Evolutionary conservation across 2,329 filamentous ascomycete genomes (phyloP).

Genomic region (Colletotrichum sp.): DNA sequence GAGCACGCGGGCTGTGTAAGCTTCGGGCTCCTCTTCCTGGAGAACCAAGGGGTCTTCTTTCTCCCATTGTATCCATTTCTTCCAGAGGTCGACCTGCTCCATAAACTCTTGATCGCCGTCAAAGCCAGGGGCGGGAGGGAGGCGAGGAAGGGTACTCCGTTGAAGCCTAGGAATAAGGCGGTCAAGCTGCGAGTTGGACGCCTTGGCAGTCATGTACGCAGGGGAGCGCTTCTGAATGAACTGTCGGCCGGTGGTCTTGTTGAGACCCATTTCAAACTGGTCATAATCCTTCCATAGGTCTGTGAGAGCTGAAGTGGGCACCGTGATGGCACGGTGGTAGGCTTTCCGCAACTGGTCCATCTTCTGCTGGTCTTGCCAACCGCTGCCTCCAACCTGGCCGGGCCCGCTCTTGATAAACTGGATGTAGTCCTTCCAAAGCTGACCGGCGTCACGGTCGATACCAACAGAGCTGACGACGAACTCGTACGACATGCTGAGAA

Average conservation of each 20-base stretch:
- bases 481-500: conserved; percentile 87
- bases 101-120: conserved; percentile 85
- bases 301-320: conserved; percentile 85
- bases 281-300: conserved; percentile 97
- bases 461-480: conserved; percentile 91
- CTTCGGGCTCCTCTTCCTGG: conserved; percentile 77
- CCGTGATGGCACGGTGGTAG: conserved; percentile 87
- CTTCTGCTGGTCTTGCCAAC: conserved; percentile 98
- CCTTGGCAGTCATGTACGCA: conserved; percentile 94
- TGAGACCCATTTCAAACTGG: conserved; percentile 90
- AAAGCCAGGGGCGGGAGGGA: conserved; percentile 85
- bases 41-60: conserved; percentile 90
- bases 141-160: conserved; percentile 77
- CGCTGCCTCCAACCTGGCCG: conserved; percentile 81
- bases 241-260: conserved; percentile 93
- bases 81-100: conserved; percentile 88
- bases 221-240: conserved; percentile 93
- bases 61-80: conserved; percentile 94
- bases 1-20: conserved; percentile 79
- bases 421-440: conserved; percentile 94
- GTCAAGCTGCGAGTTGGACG: conserved; percentile 87
- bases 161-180: conserved; percentile 81
- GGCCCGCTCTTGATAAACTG: conserved; percentile 90
- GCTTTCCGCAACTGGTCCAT: conserved; percentile 93
- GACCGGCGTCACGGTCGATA: conserved; percentile 87